Base-by-base conservation (phyloP, 306 rosid species). In the Malus sylvestris region DNA sequence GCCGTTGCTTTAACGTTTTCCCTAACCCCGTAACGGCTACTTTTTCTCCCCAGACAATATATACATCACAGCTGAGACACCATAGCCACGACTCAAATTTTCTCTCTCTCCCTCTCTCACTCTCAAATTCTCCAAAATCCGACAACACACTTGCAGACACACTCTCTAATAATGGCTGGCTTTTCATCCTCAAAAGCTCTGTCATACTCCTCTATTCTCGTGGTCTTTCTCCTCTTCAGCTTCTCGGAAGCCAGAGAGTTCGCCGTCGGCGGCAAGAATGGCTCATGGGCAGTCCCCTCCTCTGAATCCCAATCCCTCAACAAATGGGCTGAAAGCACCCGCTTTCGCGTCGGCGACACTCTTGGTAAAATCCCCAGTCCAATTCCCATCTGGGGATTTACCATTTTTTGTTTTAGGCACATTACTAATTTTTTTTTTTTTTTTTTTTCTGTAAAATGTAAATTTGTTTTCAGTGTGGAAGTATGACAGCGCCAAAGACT, bases 261-360 rank as follows among this genome's bases (percentile, higher is more conserved):
- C 18, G 16, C 88, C 74, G 89, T 92, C 33, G 98, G 98, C 61
- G 96, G 97, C 53, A 92, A 89, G 15, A 15, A 81, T 22, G 81
- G 80, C 27, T 79, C 92, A 7, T 95, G 98, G 98, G 82, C 82
- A 81, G 45, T 92, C 83, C 96, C 98, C 4, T 78, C 97, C n/a
- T 90, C 97, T 18, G 82, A 89, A 76, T 52, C 89, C 10, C 79
- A 87, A 0, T 85, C 96, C 4, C 98, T 95, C 80, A 90, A 89
- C 71, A 80, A 87, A 81, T 95, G 98, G 96, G 97, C 98, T 3
- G 87, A 76, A 81, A 78, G 16, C 44, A 70, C 79, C 64, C 94
- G 97, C 4, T 95, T 94, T 78, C 84, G 77, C 33, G 65, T 87
- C 9, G 95, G 90, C 32, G 96, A 95, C 60, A 25, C 82, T 74